Conservation (phyloP, 306 rosid genomes). For the Castanea sativa region DNA sequence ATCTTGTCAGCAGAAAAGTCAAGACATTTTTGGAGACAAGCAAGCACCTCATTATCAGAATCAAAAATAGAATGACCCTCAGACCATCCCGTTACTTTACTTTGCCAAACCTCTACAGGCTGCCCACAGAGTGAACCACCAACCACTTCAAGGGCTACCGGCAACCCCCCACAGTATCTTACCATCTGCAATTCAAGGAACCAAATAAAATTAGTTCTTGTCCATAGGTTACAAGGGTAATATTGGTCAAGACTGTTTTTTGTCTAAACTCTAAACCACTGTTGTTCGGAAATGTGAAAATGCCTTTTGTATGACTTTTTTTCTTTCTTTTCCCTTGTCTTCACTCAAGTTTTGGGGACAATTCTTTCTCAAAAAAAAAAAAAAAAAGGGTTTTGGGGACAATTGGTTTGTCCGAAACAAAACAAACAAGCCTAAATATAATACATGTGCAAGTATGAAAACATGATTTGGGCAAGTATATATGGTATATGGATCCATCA, state of each 20-base stretch:
- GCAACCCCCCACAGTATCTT: constrained; percentile 19
- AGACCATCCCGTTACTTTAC: constrained; percentile 4
- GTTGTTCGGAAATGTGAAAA: no score
- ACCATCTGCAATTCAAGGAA: constrained; percentile 24
- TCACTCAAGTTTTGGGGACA: no score
- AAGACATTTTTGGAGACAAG: constrained; percentile 22
- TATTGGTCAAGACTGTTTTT: not conserved
- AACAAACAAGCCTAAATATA: no score
- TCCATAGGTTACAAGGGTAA: not conserved
- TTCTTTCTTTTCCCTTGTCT: no score
- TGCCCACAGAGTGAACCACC: constrained; percentile 25
- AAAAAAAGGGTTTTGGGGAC: no score
- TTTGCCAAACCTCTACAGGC: constrained; percentile 19
- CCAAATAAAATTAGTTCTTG: not conserved
- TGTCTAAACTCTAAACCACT: not conserved
- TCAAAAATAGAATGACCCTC: constrained; percentile 16
- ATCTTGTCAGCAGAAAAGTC: constrained; percentile 20
- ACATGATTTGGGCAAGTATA: no score
- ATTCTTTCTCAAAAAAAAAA: no score
- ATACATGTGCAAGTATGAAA: no score
- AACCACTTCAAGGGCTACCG: constrained; percentile 26
- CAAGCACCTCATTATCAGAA: constrained; percentile 16
- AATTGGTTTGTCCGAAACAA: no score
- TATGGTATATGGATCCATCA: no score
- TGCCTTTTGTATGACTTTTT: no score